Conservation (phyloP, 2,329 filamentous ascomycete species). For the Aspergillus caelatus region DNA sequence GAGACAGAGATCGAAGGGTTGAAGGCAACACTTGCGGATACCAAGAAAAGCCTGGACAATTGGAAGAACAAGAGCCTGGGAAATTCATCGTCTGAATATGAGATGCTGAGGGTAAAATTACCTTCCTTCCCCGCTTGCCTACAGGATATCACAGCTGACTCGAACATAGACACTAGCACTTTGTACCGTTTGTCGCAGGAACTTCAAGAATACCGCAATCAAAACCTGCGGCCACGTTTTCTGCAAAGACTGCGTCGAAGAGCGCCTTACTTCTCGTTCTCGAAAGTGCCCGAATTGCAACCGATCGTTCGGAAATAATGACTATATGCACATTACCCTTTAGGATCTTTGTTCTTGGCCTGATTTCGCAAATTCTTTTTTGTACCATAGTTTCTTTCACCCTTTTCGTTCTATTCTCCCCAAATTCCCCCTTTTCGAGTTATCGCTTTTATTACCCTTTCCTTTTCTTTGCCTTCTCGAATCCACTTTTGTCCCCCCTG, state of each 20-base stretch:
- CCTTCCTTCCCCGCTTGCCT: neutral
- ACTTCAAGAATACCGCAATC: slow-evolving; percentile 91
- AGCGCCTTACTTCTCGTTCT: slow-evolving; percentile 84
- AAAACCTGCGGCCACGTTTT: slow-evolving; percentile 96
- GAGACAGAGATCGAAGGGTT: slow-evolving; percentile 77
- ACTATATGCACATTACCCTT: slow-evolving; percentile 71
- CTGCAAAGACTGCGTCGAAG: slow-evolving; percentile 86
- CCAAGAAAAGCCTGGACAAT: slow-evolving; percentile 78
- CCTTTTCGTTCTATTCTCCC: slow-evolving; percentile 20
- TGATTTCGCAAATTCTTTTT: slow-evolving; percentile 22
- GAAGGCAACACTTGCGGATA: slow-evolving; percentile 74
- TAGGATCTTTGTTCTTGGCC: slow-evolving; percentile 20
- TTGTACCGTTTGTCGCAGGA: slow-evolving; percentile 88
- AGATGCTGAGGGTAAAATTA: slow-evolving; percentile 78
- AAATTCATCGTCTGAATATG: slow-evolving; percentile 80
- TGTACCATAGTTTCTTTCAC: slow-evolving; percentile 38
- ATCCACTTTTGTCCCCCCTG: slow-evolving; percentile 14
- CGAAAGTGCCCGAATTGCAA: slow-evolving; percentile 95
- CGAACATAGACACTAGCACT: slow-evolving; percentile 68
- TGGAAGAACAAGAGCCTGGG: slow-evolving; percentile 83
- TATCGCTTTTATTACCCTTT: slow-evolving; percentile 21
- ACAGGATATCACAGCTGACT: slow-evolving; percentile 19
- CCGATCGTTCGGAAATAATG: slow-evolving; percentile 85
- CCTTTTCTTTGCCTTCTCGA: slow-evolving; percentile 11
- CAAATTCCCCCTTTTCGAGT: slow-evolving; percentile 11